Percentiles rank a stretch among this genome's conserved stretches.
phyloP scores from a whole-genome alignment of 352 stramenopile species.

The Phytopythium mirpurense region DNA sequence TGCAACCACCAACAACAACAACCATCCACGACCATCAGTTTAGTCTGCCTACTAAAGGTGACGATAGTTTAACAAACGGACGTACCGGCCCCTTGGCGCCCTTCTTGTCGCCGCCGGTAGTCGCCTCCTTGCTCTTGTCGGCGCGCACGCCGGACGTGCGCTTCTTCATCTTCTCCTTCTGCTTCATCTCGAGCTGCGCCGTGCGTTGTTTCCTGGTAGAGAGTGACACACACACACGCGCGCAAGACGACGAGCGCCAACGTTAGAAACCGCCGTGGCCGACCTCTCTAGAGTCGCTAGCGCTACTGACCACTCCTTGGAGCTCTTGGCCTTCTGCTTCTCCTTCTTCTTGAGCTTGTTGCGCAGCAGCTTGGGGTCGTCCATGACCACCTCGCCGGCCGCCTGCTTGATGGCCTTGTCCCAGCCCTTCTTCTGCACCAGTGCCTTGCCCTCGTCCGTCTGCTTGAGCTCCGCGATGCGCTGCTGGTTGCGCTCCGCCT shows the following conservation, averaged over 20 bases:
- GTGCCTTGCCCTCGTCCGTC: slow-evolving; percentile 62
- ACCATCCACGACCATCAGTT: slow-evolving; percentile 2
- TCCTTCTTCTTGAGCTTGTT: slow-evolving; percentile 85
- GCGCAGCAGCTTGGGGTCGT: slow-evolving; percentile 73
- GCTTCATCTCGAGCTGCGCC: slow-evolving; percentile 44
- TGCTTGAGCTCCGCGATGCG: slow-evolving; percentile 77
- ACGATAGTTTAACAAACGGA: background rate
- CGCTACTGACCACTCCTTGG: slow-evolving; percentile 66
- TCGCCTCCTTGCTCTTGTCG: slow-evolving; percentile 16
- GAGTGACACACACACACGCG: too few species aligned
- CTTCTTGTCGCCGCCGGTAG: slow-evolving; percentile 1
- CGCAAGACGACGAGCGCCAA: too few species aligned
- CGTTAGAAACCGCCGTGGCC: too few species aligned
- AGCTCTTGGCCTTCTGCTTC: slow-evolving; percentile 72
- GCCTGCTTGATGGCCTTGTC: slow-evolving; percentile 73
- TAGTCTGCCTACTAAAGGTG: too few species aligned
- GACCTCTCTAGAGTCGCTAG: too few species aligned
- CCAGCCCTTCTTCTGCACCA: slow-evolving; percentile 62
- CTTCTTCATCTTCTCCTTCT: slow-evolving; percentile 69
- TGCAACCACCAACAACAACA: background rate
- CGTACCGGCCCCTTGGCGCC: slow-evolving; percentile 37
- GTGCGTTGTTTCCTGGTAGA: slow-evolving; percentile 53
- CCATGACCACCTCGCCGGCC: slow-evolving; percentile 53
- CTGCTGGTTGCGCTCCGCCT: slow-evolving; percentile 70
- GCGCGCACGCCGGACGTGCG: slow-evolving; percentile 27